These are phyloP conservation scores for Chlorociboria aeruginascens DNA, from an alignment of 495 filamentous ascomycete species.

Conservation along the genomic window DNA sequence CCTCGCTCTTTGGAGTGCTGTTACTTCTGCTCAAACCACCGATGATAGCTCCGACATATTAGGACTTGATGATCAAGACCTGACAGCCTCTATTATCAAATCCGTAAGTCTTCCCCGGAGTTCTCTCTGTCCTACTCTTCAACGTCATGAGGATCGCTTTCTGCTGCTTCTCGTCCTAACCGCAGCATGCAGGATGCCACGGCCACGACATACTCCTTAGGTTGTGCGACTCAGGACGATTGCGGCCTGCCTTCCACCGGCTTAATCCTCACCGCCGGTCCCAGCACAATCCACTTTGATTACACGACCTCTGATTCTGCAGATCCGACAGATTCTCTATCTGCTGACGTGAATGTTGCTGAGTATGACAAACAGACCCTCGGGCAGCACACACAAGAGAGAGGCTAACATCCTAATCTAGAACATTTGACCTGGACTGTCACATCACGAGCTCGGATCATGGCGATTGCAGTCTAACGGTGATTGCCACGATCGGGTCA, in stretches of 20 bases:
- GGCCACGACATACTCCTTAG: constrained; percentile 11
- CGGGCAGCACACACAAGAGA: background rate
- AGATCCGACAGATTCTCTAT: background rate
- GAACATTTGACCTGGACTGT: constrained; percentile 8
- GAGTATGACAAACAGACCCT: background rate
- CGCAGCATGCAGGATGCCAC: constrained; percentile 9
- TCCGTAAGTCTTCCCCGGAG: constrained; percentile 5
- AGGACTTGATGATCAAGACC: constrained; percentile 6
- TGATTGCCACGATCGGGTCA: background rate
- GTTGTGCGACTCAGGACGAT: constrained; percentile 1
- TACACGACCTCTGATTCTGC: background rate
- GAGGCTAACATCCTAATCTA: background rate
- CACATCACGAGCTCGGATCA: constrained; percentile 2
- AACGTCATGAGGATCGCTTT: background rate
- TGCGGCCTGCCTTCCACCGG: constrained; percentile 1
- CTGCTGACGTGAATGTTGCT: background rate
- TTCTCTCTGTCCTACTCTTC: background rate
- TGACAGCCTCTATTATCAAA: constrained; percentile 7
- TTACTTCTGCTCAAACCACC: constrained; percentile 2
- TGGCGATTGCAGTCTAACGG: constrained; percentile 2
- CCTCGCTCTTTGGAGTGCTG: constrained; percentile 2
- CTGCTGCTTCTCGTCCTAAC: background rate
- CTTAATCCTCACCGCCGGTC: constrained; percentile 13
- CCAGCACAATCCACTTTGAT: constrained; percentile 5
- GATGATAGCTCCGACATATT: background rate